Percentiles rank a stretch among this genome's conserved stretches.
These are phyloP conservation scores for Rhodotorula kratochvilovae DNA, from an alignment of 768 basidiomycete genomes.

Conservation along the genomic window DNA sequence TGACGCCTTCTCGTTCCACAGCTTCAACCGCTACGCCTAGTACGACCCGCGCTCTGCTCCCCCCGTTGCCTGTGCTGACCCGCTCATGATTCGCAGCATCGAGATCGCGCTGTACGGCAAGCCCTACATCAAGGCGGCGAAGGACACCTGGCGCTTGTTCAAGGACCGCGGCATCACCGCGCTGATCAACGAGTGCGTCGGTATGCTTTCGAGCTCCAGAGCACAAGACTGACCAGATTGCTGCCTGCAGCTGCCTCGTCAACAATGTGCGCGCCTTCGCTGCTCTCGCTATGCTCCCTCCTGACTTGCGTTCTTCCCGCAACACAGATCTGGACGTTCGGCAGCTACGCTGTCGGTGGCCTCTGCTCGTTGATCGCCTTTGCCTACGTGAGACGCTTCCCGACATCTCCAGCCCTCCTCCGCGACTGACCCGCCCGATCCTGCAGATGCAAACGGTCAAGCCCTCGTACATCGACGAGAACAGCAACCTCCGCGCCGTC, in stretches of 20 bases:
- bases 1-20: background rate
- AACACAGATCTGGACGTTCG: slow-evolving; percentile 36
- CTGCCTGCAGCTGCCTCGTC: background rate
- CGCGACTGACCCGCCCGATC: background rate
- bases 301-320: background rate
- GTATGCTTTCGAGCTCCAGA: background rate
- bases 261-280: slow-evolving; percentile 11
- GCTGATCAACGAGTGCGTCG: slow-evolving; percentile 41
- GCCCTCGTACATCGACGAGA: slow-evolving; percentile 31
- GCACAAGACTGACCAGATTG: background rate
- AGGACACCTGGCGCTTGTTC: slow-evolving; percentile 43
- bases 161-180: slow-evolving; percentile 43
- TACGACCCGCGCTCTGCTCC: background rate
- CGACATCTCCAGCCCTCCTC: background rate
- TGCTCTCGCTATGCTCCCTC: accelerated
- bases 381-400: slow-evolving; percentile 22
- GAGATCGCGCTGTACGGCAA: slow-evolving; percentile 39
- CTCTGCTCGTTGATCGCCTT: slow-evolving; percentile 36
- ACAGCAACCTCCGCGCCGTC: slow-evolving; percentile 15
- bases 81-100: background rate
- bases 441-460: slow-evolving; percentile 25
- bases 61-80: too few species aligned
- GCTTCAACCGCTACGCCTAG: slow-evolving; percentile 39
- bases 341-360: slow-evolving; percentile 32
- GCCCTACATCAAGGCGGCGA: slow-evolving; percentile 41